Evolutionary conservation across 768 basidiomycete genomes (phyloP), one percentile per base, ranked within the genome.

Genomic region (Inosperma sp.): DNA sequence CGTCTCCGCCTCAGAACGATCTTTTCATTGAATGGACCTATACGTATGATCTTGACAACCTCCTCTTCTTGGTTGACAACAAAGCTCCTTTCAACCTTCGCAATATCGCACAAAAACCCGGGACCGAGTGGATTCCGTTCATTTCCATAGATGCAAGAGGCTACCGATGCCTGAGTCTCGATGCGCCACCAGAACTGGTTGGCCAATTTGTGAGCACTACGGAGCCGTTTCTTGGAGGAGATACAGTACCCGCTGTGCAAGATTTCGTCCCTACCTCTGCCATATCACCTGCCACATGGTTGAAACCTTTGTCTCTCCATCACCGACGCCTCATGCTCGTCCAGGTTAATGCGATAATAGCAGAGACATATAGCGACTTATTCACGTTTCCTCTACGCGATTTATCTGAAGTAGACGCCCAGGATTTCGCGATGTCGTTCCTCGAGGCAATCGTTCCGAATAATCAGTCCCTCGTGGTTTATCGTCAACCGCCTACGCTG

Each of bases 371-470:
- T 19, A 13, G 42, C 27, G 2, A 1, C 3, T 19, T 44, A 13
- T 30, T 13, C 27, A 30, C 4, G 3, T 9, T 29, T 29, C 26
- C 9, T 14, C 10, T 7, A 2, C 16, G 9, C 22, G 3, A 22
- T 1, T 14, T 23, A 14, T 5, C 7, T 8, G 39, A 25, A 5
- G 6, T 4, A 10, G 2, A 3, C 35, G 35, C 12, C 5, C 42
- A 30, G n/a, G 27, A 29, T 29, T 13, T 44, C 4, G 7, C 10
- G 1, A 44, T 13, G 42, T 2, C 8, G 3, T 44, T 44, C 3
- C 42, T 44, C 10, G 42, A 44, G 10, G 42, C 42, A 13, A 44
- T 44, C n/a, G 42, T 44, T 14, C 42, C 42, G 0, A 44, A 44
- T 10, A 44, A 44, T 30, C 42, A 44, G 10, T 26, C 42, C 17